These are phyloP conservation scores for Cercis canadensis DNA, from an alignment of 306 rosid species.

Conservation along the genomic window DNA sequence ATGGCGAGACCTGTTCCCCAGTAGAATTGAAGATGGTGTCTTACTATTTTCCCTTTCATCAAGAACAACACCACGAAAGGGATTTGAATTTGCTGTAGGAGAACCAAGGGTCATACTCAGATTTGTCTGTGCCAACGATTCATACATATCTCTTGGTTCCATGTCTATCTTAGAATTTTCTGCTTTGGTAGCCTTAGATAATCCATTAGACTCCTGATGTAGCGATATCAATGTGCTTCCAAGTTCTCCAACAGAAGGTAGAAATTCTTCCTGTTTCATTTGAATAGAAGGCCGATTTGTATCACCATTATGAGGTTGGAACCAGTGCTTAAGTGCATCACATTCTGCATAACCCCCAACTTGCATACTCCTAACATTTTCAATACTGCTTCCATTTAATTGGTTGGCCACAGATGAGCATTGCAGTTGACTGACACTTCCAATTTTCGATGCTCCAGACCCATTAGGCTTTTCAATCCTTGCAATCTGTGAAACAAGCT, in stretches of 20 bases:
- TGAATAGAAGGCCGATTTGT: slow-evolving; percentile 55
- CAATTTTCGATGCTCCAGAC: slow-evolving; percentile 54
- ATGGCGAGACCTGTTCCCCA: slow-evolving; percentile 77
- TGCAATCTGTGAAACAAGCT: slow-evolving; percentile 58
- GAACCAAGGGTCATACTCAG: slow-evolving; percentile 75
- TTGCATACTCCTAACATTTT: slow-evolving; percentile 51
- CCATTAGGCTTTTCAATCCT: slow-evolving; percentile 62
- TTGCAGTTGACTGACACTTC: slow-evolving; percentile 51
- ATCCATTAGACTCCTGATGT: slow-evolving; percentile 60
- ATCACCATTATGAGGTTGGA: slow-evolving; percentile 64
- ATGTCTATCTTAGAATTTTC: slow-evolving; percentile 58
- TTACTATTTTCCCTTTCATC: slow-evolving; percentile 76
- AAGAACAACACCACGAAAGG: background rate
- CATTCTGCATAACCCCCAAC: slow-evolving; percentile 52
- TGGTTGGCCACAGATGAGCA: slow-evolving; percentile 49
- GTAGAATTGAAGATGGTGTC: slow-evolving; percentile 60
- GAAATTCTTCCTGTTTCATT: slow-evolving; percentile 66
- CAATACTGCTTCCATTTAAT: slow-evolving; percentile 47
- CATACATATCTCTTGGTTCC: slow-evolving; percentile 64
- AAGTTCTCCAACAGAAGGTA: slow-evolving; percentile 56
- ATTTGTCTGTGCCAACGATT: slow-evolving; percentile 73
- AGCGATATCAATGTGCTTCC: slow-evolving; percentile 57
- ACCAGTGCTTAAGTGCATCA: slow-evolving; percentile 67
- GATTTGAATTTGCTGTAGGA: slow-evolving; percentile 53
- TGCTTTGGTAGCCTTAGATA: slow-evolving; percentile 60